Evolutionary conservation across 176 grass and related monocot genomes (phyloP), one percentile per base, ranked within the genome.

Genomic region (Aegilops umbellulata): DNA sequence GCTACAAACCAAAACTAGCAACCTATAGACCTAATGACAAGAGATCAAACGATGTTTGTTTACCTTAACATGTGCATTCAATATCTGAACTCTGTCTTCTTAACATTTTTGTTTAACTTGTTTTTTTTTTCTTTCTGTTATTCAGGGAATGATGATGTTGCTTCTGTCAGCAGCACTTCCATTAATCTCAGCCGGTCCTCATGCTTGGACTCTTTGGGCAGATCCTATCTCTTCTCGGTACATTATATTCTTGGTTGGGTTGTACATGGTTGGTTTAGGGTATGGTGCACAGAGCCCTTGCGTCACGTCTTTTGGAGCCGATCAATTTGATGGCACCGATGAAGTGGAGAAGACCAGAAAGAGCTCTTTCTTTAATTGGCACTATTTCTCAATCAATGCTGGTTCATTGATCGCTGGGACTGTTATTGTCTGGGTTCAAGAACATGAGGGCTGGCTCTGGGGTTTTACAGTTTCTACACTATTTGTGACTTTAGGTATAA

Each of bases 291-390:
- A 95, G 51, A 86, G 76, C 79, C 91, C 95, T 22, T 98, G 95
- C 39, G 83, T 98, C 42, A 64, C 87, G 72, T 92, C 95, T 51
- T 95, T 97, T 64, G 91, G 93, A 53, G 93, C 95, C 34, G 95
- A 94, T 72, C 95, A 97, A 60, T 94, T 97, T 89, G 95, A 94
- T 83, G 88, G 93, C 65, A 98, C 93, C 4, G 91, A 98, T 80
- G 65, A 83, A 69, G 66, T 30, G 31, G 93, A 98, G 82, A 91
- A 74, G 81, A 80, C 74, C 1, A 78, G 90, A 78, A 98, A 90
- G 67, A 87, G 95, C 41, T 92, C 95, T 81, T 98, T 90, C 74
- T 98, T 98, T 60, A 95, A 92, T 75, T 95, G 95, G 95, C 35
- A 78, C 27, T 90, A 87, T 80, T 92, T 98, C 85, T 69, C 81